phyloP scores from a whole-genome alignment of 2,329 filamentous ascomycete genomes.

The Pseudogymnoascus sp. region DNA sequence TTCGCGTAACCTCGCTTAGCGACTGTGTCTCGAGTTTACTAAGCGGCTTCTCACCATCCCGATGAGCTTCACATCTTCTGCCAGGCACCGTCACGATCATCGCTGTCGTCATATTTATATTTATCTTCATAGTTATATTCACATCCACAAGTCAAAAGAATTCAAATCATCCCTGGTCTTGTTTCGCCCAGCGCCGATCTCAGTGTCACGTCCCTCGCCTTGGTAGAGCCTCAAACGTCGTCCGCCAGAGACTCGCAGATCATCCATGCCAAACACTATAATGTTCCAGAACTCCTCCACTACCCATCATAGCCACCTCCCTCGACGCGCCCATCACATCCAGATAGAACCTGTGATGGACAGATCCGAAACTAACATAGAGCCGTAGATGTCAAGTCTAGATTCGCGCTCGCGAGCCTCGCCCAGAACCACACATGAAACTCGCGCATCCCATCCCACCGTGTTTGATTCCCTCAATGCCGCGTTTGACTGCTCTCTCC shows the following conservation, averaged over 20 bases:
- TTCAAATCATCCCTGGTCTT: background rate
- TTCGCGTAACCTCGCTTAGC: background rate
- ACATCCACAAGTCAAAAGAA: background rate
- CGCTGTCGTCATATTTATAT: background rate
- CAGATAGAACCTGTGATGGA: background rate
- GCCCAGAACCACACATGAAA: background rate
- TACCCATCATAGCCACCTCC: background rate
- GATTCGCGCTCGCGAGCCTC: background rate
- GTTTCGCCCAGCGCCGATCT: slow-evolving; percentile 2
- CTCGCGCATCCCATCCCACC: background rate
- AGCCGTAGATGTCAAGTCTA: background rate
- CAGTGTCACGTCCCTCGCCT: slow-evolving; percentile 5
- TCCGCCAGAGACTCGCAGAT: background rate
- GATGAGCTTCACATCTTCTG: background rate
- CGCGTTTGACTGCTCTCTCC: background rate
- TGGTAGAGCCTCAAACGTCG: slow-evolving; percentile 5
- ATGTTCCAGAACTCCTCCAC: background rate
- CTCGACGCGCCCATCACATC: background rate
- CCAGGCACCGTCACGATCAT: background rate
- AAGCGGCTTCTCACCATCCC: background rate
- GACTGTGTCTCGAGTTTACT: background rate
- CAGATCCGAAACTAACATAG: background rate
- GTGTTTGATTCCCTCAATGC: background rate
- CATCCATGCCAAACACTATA: background rate
- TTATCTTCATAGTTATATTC: background rate